These are phyloP conservation scores for Alternaria sp. DNA, from an alignment of 2,329 filamentous ascomycete species.

Conservation along the genomic window DNA sequence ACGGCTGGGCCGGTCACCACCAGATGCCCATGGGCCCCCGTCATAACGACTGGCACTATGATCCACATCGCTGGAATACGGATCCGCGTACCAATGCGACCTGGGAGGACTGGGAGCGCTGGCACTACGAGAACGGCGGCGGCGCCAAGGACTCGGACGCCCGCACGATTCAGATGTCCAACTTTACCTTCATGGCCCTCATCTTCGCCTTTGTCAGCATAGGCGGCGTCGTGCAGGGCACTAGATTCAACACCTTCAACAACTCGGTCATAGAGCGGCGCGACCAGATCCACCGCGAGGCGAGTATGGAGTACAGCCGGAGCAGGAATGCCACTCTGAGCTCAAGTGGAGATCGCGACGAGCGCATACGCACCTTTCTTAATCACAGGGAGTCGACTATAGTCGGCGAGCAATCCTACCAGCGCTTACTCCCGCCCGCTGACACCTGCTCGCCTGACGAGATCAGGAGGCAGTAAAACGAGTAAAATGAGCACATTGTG, in stretches of 20 bases:
- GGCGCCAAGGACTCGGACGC: conserved; percentile 46
- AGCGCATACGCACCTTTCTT: conserved; percentile 77
- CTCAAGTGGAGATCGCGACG: conserved; percentile 47
- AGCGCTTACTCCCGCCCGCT: conserved; percentile 53
- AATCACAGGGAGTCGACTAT: conserved; percentile 56
- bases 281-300: conserved; percentile 69
- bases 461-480: conserved; percentile 36
- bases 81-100: conserved; percentile 76
- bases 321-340: conserved; percentile 61
- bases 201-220: conserved; percentile 72
- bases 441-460: conserved; percentile 56
- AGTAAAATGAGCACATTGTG: conserved; percentile 24
- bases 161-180: conserved; percentile 72
- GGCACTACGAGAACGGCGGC: conserved; percentile 42
- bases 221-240: conserved; percentile 74
- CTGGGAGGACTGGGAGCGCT: conserved; percentile 94
- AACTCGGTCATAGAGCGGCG: conserved; percentile 69
- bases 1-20: conserved; percentile 71
- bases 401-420: conserved; percentile 53
- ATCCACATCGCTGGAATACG: conserved; percentile 43
- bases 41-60: conserved; percentile 31
- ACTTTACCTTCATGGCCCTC: conserved; percentile 77
- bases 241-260: conserved; percentile 69
- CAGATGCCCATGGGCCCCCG: conserved; percentile 25
- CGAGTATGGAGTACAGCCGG: conserved; percentile 67